A percentile compares a stretch with the other conserved stretches of the same genome.
Evolutionary conservation across 179 eudicot species (phyloP).

Genomic region (Actinidia arguta): DNA sequence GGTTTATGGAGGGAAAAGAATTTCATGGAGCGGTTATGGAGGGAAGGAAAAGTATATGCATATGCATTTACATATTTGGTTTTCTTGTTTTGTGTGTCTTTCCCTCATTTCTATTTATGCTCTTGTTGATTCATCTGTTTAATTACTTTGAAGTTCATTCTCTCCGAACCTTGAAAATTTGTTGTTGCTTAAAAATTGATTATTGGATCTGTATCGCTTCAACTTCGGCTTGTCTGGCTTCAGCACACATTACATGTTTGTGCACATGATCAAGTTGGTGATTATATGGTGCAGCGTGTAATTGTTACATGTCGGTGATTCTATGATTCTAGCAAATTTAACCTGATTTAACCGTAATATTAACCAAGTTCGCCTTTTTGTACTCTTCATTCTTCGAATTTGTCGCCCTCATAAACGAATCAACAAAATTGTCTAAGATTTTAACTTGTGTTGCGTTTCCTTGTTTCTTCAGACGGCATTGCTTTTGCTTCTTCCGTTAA

Average conservation of each 20-base stretch:
- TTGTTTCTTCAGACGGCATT: conserved; percentile 43
- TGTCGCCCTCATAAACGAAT: not conserved
- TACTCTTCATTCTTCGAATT: not conserved
- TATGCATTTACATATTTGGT: not conserved
- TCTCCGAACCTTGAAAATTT: not conserved
- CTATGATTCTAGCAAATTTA: not conserved
- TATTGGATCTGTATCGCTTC: not conserved
- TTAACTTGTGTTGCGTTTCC: not conserved
- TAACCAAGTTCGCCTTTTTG: not conserved
- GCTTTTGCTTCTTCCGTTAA: conserved; percentile 40
- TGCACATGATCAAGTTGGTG: not conserved
- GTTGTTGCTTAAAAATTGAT: not conserved
- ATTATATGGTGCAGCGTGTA: not conserved
- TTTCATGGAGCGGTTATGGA: too few relatives aligned
- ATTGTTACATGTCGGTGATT: not conserved
- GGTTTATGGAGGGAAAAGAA: too few relatives aligned
- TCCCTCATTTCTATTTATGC: not conserved
- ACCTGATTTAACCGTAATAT: not conserved
- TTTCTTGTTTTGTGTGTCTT: not conserved
- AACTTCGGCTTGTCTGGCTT: not conserved
- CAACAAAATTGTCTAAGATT: not conserved
- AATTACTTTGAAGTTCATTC: not conserved
- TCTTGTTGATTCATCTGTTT: not conserved
- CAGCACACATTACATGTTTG: not conserved
- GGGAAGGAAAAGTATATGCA: too few relatives aligned